Conservation (phyloP, 352 stramenopile genomes). For the Albugo laibachii region DNA sequence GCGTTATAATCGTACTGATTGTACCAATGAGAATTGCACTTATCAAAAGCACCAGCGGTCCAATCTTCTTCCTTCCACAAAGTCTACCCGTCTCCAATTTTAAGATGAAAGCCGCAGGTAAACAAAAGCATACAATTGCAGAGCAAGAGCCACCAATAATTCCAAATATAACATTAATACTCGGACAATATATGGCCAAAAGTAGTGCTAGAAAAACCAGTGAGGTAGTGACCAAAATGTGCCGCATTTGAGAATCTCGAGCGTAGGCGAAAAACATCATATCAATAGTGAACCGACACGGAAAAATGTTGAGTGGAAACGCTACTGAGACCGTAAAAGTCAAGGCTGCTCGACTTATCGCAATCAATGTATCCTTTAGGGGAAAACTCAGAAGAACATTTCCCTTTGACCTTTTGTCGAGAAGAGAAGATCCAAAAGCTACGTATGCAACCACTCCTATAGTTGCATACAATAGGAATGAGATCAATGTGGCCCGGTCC, state of each 20-base stretch:
- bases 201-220: constrained; percentile 48
- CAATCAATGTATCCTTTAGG: constrained; percentile 54
- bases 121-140: constrained; percentile 65
- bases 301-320: constrained; percentile 77
- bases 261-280: constrained; percentile 78
- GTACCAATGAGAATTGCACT: constrained; percentile 47
- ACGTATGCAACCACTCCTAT: constrained; percentile 67
- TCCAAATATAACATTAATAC: constrained; percentile 72
- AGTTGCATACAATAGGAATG: constrained; percentile 49
- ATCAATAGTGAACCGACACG: constrained; percentile 69
- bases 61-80: constrained; percentile 49
- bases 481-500: constrained; percentile 52
- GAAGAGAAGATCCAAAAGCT: constrained; percentile 41
- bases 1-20: constrained; percentile 43
- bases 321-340: constrained; percentile 72
- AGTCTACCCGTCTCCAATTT: constrained; percentile 61
- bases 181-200: constrained; percentile 66
- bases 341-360: constrained; percentile 59
- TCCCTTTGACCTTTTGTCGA: constrained; percentile 49
- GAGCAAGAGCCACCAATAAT: constrained; percentile 75
- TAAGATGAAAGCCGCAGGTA: constrained; percentile 66
- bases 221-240: constrained; percentile 35
- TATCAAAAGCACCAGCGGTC: constrained; percentile 42
- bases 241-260: constrained; percentile 38
- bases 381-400: constrained; percentile 71